Conservation (phyloP, 2,329 filamentous ascomycete species). For the Colletotrichum coccodes region DNA sequence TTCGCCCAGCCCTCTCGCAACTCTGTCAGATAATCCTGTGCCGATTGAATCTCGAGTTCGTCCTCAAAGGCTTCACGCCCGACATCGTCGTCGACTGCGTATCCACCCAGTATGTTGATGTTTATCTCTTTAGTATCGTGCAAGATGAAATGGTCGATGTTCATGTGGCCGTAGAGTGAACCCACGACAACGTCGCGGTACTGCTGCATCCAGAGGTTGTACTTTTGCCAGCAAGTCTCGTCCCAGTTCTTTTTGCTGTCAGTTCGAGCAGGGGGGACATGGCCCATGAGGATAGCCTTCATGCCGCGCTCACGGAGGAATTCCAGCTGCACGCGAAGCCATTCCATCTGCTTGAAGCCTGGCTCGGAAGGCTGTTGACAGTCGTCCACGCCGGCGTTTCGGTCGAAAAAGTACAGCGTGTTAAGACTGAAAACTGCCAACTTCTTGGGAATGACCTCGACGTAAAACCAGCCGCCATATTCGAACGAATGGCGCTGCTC, state of each 20-base stretch:
- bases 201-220: slow-evolving; percentile 88
- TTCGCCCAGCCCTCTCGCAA: slow-evolving; percentile 82
- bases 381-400: slow-evolving; percentile 93
- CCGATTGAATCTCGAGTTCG: slow-evolving; percentile 72
- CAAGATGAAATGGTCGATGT: slow-evolving; percentile 95
- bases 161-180: slow-evolving; percentile 94
- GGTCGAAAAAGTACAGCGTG: slow-evolving; percentile 94
- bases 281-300: slow-evolving; percentile 94
- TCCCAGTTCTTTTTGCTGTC: slow-evolving; percentile 90
- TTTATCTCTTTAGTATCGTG: slow-evolving; percentile 85
- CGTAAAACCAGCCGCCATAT: slow-evolving; percentile 93
- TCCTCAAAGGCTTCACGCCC: slow-evolving; percentile 54
- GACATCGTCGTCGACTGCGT: slow-evolving; percentile 36
- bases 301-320: slow-evolving; percentile 84
- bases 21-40: slow-evolving; percentile 82
- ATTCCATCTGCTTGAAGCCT: slow-evolving; percentile 95
- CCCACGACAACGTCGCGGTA: slow-evolving; percentile 90
- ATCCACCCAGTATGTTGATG: slow-evolving; percentile 56
- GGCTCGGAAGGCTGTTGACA: slow-evolving; percentile 83
- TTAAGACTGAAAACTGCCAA: slow-evolving; percentile 95
- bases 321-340: slow-evolving; percentile 89
- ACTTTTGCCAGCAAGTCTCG: slow-evolving; percentile 98
- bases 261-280: slow-evolving; percentile 91
- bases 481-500: slow-evolving; percentile 91
- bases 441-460: slow-evolving; percentile 87